These are phyloP conservation scores for Hypoxylon fragiforme DNA, from an alignment of 495 filamentous ascomycete species.

Conservation along the genomic window DNA sequence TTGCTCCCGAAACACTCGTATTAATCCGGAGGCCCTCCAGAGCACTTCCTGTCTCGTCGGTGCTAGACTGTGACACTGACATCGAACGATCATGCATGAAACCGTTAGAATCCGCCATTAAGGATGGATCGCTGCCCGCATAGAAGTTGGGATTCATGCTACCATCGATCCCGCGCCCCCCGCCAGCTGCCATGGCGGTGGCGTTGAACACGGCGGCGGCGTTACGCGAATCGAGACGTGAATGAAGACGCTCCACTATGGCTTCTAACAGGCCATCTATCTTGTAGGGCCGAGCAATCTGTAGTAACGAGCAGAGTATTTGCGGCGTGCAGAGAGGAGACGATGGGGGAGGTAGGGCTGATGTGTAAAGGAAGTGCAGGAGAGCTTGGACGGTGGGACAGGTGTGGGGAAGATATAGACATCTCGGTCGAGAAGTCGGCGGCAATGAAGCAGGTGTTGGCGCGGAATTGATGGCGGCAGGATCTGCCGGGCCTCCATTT, in stretches of 20 bases:
- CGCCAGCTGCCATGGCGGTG: conserved; percentile 95
- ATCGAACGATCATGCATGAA: conserved; percentile 22
- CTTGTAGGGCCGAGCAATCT: conserved; percentile 90
- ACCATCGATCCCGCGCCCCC: conserved; percentile 71
- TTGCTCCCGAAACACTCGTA: conserved; percentile 40
- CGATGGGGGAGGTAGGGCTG: conserved; percentile 72
- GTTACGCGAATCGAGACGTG: conserved; percentile 87
- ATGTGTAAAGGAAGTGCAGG: conserved; percentile 91
- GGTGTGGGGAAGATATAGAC: conserved; percentile 92
- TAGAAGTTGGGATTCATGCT: conserved; percentile 54
- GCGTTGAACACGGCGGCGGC: conserved; percentile 98
- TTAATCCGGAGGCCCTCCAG: conserved; percentile 44
- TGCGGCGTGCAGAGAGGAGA: conserved; percentile 89
- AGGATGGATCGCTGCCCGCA: conserved; percentile 27
- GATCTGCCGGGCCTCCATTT: conserved; percentile 39
- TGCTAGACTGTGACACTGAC: conserved; percentile 30
- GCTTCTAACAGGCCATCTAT: conserved; percentile 91
- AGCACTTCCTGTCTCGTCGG: conserved; percentile 21
- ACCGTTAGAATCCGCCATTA: conserved; percentile 17
- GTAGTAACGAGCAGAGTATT: conserved; percentile 91
- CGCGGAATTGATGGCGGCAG: conserved; percentile 48
- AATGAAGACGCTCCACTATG: conserved; percentile 86
- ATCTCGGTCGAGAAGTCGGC: conserved; percentile 75
- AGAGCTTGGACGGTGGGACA: conserved; percentile 83
- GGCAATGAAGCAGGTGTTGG: conserved; percentile 58